A percentile compares a stretch with the other conserved stretches of the same genome.
These are phyloP conservation scores for Zymoseptoria pseudotritici DNA, from an alignment of 2,329 filamentous ascomycete species.

Conservation along the genomic window DNA sequence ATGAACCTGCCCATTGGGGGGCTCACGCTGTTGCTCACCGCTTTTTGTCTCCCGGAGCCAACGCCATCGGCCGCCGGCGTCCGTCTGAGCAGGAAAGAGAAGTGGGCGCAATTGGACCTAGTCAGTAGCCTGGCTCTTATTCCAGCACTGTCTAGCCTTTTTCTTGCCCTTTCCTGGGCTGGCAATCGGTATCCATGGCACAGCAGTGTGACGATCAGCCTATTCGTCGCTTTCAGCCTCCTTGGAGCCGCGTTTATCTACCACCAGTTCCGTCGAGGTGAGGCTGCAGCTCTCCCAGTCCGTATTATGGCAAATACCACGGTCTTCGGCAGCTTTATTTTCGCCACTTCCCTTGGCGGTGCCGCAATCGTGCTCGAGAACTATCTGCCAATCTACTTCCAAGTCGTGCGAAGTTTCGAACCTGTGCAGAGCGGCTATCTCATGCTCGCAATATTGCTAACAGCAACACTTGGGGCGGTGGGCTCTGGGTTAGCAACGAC, in stretches of 20 bases:
- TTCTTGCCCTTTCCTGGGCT: slow-evolving; percentile 41
- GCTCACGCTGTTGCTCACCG: slow-evolving; percentile 14
- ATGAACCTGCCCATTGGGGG: slow-evolving; percentile 41
- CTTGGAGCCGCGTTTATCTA: slow-evolving; percentile 33
- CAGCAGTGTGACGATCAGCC: slow-evolving; percentile 16
- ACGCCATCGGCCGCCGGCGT: no score
- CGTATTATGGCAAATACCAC: slow-evolving; percentile 27
- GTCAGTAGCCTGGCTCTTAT: no score
- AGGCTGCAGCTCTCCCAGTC: slow-evolving; percentile 20
- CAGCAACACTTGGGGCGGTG: slow-evolving; percentile 11
- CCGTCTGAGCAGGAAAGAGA: no score
- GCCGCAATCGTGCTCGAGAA: slow-evolving; percentile 2
- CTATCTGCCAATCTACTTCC: slow-evolving; percentile 27
- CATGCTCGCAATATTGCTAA: slow-evolving; percentile 12
- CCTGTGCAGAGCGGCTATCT: slow-evolving; percentile 21
- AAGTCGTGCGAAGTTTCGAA: slow-evolving; percentile 20
- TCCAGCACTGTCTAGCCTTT: slow-evolving; percentile 30
- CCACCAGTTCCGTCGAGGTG: slow-evolving; percentile 10
- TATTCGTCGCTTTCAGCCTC: slow-evolving; percentile 30
- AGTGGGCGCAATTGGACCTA: no score
- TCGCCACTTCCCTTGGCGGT: no score
- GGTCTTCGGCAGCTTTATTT: slow-evolving; percentile 7
- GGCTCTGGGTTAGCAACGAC: slow-evolving; percentile 16
- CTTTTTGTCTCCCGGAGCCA: not conserved
- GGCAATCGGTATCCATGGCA: slow-evolving; percentile 35